Conservation (phyloP, 352 stramenopile genomes). For the Pythium inflatum region DNA sequence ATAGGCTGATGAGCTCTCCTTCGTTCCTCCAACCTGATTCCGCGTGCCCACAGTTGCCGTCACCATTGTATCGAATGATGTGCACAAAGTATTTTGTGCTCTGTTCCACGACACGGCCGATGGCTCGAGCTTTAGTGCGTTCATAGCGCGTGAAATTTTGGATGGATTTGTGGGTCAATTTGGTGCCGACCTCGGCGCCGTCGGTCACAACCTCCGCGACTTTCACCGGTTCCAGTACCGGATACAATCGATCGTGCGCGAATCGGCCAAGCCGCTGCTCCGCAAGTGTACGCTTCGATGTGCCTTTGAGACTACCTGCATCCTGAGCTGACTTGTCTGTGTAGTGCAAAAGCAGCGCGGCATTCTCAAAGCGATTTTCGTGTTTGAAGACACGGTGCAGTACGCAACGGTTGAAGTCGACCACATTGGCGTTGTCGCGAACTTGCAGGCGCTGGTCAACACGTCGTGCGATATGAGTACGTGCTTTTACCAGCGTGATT, state of each 20-base stretch:
- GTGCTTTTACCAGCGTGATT: slow-evolving; percentile 9
- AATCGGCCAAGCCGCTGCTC: slow-evolving; percentile 85
- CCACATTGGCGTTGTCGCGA: slow-evolving; percentile 90
- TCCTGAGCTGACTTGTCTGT: background rate
- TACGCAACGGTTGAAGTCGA: slow-evolving; percentile 88
- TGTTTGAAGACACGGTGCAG: slow-evolving; percentile 81
- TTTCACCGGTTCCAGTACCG: slow-evolving; percentile 91
- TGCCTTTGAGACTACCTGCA: background rate
- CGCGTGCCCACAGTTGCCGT: slow-evolving; percentile 71
- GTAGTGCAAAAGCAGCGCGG: slow-evolving; percentile 87
- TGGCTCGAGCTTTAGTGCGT: slow-evolving; percentile 76
- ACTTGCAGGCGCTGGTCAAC: slow-evolving; percentile 88
- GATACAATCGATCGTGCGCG: slow-evolving; percentile 80
- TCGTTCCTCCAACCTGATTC: too few relatives aligned
- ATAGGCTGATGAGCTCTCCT: background rate
- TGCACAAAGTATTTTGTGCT: slow-evolving; percentile 91
- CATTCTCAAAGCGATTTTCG: slow-evolving; percentile 89
- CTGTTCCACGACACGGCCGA: slow-evolving; percentile 90
- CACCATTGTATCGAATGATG: slow-evolving; percentile 89
- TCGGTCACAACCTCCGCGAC: slow-evolving; percentile 90
- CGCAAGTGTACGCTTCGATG: slow-evolving; percentile 65
- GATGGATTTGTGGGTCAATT: slow-evolving; percentile 82
- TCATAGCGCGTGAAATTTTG: slow-evolving; percentile 90
- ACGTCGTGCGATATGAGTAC: slow-evolving; percentile 86
- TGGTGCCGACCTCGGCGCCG: slow-evolving; percentile 71